These are phyloP conservation scores for Zygnema cylindricum DNA, from an alignment of 139 green algal genomes.

Conservation along the genomic window DNA sequence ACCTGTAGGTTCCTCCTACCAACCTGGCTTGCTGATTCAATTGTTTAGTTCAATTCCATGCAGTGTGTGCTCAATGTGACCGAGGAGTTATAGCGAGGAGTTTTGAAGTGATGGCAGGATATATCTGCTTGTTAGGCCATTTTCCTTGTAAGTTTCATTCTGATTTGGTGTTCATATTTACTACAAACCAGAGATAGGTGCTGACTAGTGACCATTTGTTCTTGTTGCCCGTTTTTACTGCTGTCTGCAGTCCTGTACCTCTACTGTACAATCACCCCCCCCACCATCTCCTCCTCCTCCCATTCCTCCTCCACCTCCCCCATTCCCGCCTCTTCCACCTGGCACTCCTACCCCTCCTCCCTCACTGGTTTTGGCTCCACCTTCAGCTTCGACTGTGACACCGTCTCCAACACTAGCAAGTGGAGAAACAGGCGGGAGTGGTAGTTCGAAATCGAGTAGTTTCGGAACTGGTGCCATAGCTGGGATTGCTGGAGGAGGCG, in stretches of 20 bases:
- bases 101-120: too few species aligned
- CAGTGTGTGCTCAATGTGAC: not conserved
- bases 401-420: not conserved
- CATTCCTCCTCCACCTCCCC: not conserved
- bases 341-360: not conserved
- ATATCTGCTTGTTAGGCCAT: too few species aligned
- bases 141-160: not conserved
- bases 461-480: not conserved
- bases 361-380: not conserved
- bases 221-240: not conserved
- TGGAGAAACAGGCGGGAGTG: not conserved
- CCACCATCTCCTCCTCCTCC: not conserved
- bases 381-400: not conserved
- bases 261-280: not conserved
- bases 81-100: too few species aligned
- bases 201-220: not conserved
- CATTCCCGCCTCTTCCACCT: not conserved
- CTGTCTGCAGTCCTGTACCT: not conserved
- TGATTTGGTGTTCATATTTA: not conserved
- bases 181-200: not conserved
- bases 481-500: not conserved
- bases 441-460: not conserved
- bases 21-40: not conserved
- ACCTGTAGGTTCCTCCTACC: not conserved
- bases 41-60: not conserved